phyloP scores from a whole-genome alignment of 169 alveolate genomes.

The Fabrea salina region DNA sequence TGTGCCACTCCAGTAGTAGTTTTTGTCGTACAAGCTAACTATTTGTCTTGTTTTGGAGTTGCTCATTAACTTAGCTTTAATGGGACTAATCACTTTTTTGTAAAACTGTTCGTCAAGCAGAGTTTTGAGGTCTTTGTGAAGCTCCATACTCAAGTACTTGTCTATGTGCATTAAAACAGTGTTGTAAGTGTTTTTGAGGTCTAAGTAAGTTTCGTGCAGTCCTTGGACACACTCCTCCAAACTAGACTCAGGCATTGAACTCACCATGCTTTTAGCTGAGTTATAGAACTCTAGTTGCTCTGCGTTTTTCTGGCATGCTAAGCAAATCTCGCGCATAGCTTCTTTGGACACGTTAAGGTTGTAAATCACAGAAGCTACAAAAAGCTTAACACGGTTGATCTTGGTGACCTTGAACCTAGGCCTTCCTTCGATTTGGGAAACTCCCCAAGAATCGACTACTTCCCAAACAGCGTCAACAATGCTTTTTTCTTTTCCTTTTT shows the following conservation, averaged over 20 bases:
- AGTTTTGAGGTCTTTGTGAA: background rate
- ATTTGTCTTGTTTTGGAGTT: background rate
- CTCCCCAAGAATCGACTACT: slow-evolving; percentile 18
- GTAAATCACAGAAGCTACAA: background rate
- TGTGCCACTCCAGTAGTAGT: background rate
- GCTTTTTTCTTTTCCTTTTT: background rate
- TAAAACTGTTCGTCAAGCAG: background rate
- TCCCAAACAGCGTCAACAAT: background rate
- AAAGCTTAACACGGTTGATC: background rate
- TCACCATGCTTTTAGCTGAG: background rate
- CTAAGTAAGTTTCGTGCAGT: background rate
- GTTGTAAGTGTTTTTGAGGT: background rate
- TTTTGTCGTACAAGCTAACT: background rate
- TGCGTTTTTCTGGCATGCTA: background rate
- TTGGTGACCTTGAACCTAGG: slow-evolving; percentile 14
- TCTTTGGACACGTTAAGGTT: background rate
- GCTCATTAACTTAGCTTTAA: background rate
- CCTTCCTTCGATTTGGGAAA: background rate
- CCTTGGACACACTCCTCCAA: background rate
- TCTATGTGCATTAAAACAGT: slow-evolving; percentile 9
- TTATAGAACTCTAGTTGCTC: background rate
- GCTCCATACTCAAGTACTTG: background rate
- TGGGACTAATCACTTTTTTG: background rate
- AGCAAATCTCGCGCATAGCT: background rate
- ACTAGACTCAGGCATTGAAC: background rate